phyloP scores from a whole-genome alignment of 2,329 filamentous ascomycete species.

The Talaromyces islandicus region DNA sequence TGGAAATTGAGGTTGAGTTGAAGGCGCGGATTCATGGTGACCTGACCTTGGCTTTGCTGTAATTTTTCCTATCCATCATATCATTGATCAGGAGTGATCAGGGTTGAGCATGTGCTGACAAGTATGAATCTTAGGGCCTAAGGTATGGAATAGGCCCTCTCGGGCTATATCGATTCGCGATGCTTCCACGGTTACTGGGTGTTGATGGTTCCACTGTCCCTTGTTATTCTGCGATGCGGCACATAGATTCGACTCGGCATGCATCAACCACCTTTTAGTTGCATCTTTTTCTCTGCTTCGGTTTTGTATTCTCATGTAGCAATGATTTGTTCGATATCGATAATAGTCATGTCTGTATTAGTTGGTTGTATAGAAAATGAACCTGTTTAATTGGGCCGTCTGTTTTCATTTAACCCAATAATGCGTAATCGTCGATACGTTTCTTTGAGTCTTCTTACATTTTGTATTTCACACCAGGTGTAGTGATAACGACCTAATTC shows the following conservation, averaged over 20 bases:
- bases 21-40: constrained; percentile 58
- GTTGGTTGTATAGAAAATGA: background rate
- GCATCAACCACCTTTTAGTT: background rate
- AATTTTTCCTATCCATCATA: constrained; percentile 15
- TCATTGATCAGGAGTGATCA: background rate
- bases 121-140: background rate
- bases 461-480: no score
- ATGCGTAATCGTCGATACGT: background rate
- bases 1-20: constrained; percentile 54
- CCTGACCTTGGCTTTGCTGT: constrained; percentile 49
- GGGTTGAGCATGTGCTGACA: background rate
- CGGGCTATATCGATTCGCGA: background rate
- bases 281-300: background rate
- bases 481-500: no score
- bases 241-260: background rate
- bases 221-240: background rate
- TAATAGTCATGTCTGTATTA: background rate
- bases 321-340: background rate
- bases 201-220: background rate
- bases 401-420: no score
- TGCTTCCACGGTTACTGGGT: background rate
- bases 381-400: no score
- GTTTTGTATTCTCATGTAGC: background rate
- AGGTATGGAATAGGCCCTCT: background rate
- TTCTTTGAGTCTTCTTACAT: background rate